Base-by-base conservation (phyloP, 1,284 basidiomycete genomes). In the Cerrena zonata region DNA sequence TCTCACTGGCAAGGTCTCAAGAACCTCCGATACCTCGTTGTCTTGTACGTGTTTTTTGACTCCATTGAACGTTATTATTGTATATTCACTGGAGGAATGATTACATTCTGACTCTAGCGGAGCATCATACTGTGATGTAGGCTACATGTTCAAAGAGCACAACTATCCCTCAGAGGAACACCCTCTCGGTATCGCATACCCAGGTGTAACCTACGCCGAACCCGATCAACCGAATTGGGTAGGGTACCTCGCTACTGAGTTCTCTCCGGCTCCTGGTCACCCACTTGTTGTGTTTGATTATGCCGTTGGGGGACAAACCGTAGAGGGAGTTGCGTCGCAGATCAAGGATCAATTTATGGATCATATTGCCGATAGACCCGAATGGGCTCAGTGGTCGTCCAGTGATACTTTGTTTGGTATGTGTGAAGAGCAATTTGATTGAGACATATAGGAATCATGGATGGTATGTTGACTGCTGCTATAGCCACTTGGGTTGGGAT, bases 401-500 rank as follows among this genome's bases (percentile, higher is more conserved):
- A 55, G 67, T 15, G 68, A 74, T 49, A 65, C 77, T 1, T 62
- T 81, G 1, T 80, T 79, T 56, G 62, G 78, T 79, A 56, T 61
- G 72, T 61, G 5, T 40, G n/a, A 11, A 10, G n/a, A n/a, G n/a
- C n/a, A n/a, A n/a, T n/a, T n/a, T n/a, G n/a, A 11, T 11, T 36
- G 34, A 36, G n/a, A 36, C 10, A 45, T 24, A 26, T 21, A 5
- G 18, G 21, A 24, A 7, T 11, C 15, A 15, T 34, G n/a, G 34
- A 36, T n/a, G n/a, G 34, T 10, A 10, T 36, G n/a, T n/a, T n/a
- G n/a, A n/a, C n/a, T n/a, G n/a, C n/a, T n/a, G n/a, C n/a, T n/a
- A n/a, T n/a, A 84, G 81, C 80, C n/a, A 79, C 75, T 5, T 85
- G 80, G 80, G 66, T 82, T 51, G 82, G 82, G 0, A 82, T 84